Evolutionary conservation across 768 basidiomycete genomes (phyloP).

Genomic region (Boletellus ananas): DNA sequence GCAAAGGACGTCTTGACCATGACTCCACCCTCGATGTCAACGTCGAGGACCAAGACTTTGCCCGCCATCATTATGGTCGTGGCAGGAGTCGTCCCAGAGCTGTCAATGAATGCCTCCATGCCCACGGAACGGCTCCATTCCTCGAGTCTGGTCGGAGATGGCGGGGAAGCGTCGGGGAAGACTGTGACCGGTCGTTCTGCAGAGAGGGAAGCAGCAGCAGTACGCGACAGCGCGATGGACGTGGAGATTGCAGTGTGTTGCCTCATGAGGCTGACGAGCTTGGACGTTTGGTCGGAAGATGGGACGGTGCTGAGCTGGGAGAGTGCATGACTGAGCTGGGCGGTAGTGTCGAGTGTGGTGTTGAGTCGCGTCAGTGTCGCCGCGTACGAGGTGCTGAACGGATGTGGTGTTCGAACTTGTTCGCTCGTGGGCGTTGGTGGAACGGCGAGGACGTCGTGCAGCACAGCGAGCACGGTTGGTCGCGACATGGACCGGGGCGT

Average conservation of each 20-base stretch:
- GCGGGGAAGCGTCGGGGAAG: conserved; percentile 29
- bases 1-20: conserved; percentile 75
- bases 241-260: conserved; percentile 50
- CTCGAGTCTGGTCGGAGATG: conserved; percentile 41
- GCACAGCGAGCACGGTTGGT: conserved; percentile 23
- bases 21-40: conserved; percentile 51
- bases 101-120: conserved; percentile 74
- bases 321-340: conserved; percentile 53
- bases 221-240: conserved; percentile 26
- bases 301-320: conserved; percentile 41
- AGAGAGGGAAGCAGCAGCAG: conserved; percentile 19
- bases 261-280: conserved; percentile 63
- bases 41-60: conserved; percentile 76
- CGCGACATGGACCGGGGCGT: conserved; percentile 5
- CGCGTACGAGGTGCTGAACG: conserved; percentile 23
- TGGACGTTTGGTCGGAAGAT: conserved; percentile 54
- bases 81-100: conserved; percentile 37
- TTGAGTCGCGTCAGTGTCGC: conserved; percentile 37
- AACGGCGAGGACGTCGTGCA: conserved; percentile 27
- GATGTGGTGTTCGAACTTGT: conserved; percentile 14
- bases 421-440: conserved; percentile 16
- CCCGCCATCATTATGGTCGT: conserved; percentile 66
- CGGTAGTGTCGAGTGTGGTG: conserved; percentile 48
- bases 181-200: conserved; percentile 13
- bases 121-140: conserved; percentile 61